These are phyloP conservation scores for Phyllosticta ampelicida DNA, from an alignment of 2,329 filamentous ascomycete species.

Conservation along the genomic window DNA sequence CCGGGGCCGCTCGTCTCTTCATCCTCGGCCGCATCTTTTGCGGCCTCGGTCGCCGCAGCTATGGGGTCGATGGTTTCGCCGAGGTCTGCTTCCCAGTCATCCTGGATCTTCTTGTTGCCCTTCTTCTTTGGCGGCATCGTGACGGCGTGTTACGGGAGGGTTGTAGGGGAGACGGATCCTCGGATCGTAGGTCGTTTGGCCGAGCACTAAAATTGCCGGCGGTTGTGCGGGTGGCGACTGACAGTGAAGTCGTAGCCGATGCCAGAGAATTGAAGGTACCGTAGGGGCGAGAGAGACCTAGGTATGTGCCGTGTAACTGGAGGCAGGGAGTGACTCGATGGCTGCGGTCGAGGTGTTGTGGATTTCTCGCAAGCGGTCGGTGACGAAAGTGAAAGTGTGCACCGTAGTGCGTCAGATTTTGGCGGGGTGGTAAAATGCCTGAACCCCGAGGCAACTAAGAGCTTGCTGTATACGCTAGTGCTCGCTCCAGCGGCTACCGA, in stretches of 20 bases:
- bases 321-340: background rate
- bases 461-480: background rate
- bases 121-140: constrained; percentile 89
- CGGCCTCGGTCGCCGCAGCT: constrained; percentile 33
- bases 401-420: background rate
- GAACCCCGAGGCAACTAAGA: background rate
- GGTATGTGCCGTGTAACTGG: background rate
- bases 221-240: background rate
- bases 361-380: constrained; percentile 8
- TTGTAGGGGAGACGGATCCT: background rate
- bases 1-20: constrained; percentile 40
- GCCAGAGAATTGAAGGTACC: background rate
- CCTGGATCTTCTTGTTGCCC: constrained; percentile 68
- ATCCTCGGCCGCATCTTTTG: constrained; percentile 32
- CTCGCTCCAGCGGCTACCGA: background rate
- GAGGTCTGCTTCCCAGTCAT: constrained; percentile 92
- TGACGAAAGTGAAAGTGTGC: constrained; percentile 4
- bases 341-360: background rate
- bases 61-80: constrained; percentile 64
- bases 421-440: background rate
- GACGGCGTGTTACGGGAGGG: constrained; percentile 11
- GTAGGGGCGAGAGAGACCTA: background rate
- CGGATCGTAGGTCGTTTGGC: background rate
- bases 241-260: background rate
- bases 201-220: background rate